phyloP scores from a whole-genome alignment of 2,329 filamentous ascomycete species.

The Hypoxylon sp. region DNA sequence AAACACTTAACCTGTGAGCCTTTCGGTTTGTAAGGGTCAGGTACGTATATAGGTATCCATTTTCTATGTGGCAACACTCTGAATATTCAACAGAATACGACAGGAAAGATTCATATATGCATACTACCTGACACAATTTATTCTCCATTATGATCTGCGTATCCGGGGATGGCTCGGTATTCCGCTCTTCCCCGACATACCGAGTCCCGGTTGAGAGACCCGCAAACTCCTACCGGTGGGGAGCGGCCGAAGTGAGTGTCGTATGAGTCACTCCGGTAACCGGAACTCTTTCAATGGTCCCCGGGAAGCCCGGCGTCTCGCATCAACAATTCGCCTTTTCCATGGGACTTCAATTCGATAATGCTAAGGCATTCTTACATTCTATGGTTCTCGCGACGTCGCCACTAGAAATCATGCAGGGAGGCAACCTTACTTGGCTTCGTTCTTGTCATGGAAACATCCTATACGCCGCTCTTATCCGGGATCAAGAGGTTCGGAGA shows the following conservation, averaged over 20 bases:
- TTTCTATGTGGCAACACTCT: neutral
- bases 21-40: neutral
- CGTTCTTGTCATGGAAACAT: neutral
- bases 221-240: slow-evolving; percentile 19
- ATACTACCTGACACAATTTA: slow-evolving; percentile 16
- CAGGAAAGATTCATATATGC: neutral
- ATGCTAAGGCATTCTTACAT: neutral
- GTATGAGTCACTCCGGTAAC: slow-evolving; percentile 15
- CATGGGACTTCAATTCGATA: neutral
- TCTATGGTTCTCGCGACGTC: slow-evolving; percentile 8
- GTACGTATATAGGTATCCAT: neutral
- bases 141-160: slow-evolving; percentile 21
- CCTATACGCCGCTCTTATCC: slow-evolving; percentile 2
- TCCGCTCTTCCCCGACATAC: slow-evolving; percentile 34
- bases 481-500: neutral
- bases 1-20: slow-evolving; percentile 7
- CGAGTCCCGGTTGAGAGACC: slow-evolving; percentile 17
- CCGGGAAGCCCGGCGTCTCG: slow-evolving; percentile 8
- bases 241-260: slow-evolving; percentile 12
- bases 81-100: slow-evolving; percentile 1
- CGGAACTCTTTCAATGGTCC: slow-evolving; percentile 8
- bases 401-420: neutral
- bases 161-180: slow-evolving; percentile 39
- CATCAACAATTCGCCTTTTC: neutral
- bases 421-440: slow-evolving; percentile 4